A percentile compares a stretch with the other conserved stretches of the same genome.
Evolutionary conservation across 2,329 filamentous ascomycete genomes (phyloP).

Genomic region (Colletotrichum zoysiae): DNA sequence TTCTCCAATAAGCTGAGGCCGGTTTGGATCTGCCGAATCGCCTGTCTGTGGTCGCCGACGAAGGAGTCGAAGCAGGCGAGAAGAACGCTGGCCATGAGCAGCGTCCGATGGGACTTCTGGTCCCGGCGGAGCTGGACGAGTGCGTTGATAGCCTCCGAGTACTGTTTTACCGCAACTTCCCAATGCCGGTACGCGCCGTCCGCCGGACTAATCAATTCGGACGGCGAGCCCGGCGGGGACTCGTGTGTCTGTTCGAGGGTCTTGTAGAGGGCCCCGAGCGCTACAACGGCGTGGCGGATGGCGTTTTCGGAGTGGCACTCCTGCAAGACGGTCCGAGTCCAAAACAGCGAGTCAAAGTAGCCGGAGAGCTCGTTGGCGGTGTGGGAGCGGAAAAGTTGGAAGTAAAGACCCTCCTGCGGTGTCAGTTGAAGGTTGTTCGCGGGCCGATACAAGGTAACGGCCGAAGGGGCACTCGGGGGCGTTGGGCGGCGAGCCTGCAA

Average conservation of each 20-base stretch:
- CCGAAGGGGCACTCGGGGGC: constrained; percentile 45
- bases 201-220: constrained; percentile 47
- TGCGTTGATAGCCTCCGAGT: constrained; percentile 67
- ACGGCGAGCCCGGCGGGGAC: constrained; percentile 62
- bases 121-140: constrained; percentile 61
- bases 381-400: constrained; percentile 71
- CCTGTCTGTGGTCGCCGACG: constrained; percentile 72
- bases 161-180: constrained; percentile 71
- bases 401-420: constrained; percentile 68
- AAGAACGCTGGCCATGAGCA: constrained; percentile 74
- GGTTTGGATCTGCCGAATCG: constrained; percentile 71
- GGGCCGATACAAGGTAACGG: constrained; percentile 58
- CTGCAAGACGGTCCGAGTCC: constrained; percentile 72
- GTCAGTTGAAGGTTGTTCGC: constrained; percentile 60
- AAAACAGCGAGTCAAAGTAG: constrained; percentile 76
- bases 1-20: constrained; percentile 68
- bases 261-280: constrained; percentile 75
- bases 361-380: constrained; percentile 74
- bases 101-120: constrained; percentile 62
- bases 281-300: constrained; percentile 75
- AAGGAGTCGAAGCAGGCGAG: constrained; percentile 78
- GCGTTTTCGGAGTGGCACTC: constrained; percentile 72
- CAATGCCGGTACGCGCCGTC: constrained; percentile 65
- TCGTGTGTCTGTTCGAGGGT: constrained; percentile 71
- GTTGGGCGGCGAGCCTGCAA: constrained; percentile 42